Conservation (phyloP, 192 early-diverging fungal genomes). For the Coemansia erecta region DNA sequence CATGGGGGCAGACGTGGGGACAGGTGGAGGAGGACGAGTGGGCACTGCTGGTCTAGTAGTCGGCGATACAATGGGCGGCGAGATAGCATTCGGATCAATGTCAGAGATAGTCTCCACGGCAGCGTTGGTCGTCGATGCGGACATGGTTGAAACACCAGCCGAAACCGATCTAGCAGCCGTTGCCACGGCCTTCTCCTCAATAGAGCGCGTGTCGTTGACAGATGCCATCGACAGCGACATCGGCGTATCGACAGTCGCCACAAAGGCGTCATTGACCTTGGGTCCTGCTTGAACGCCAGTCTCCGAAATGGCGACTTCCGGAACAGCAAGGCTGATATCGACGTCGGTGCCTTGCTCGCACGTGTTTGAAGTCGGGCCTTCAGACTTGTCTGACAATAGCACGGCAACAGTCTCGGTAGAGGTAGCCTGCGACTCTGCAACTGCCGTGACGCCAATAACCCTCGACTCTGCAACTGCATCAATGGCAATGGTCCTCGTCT, state of each 20-base stretch:
- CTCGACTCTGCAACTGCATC: too few species aligned
- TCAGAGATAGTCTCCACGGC: background rate
- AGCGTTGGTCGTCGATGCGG: background rate
- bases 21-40: background rate
- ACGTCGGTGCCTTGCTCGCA: conserved; percentile 4
- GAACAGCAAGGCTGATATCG: conserved; percentile 9
- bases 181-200: background rate
- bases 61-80: background rate
- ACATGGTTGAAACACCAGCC: background rate
- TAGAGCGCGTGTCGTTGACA: background rate
- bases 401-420: conserved; percentile 6
- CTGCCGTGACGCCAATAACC: too few species aligned
- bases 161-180: background rate
- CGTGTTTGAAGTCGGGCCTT: background rate
- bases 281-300: conserved; percentile 20
- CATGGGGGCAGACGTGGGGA: background rate
- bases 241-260: conserved; percentile 23
- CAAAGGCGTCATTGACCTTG: conserved; percentile 23
- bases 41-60: background rate
- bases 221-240: conserved; percentile 9
- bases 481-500: conserved; percentile 4
- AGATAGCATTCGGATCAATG: background rate
- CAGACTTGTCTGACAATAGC: conserved; percentile 4
- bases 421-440: background rate
- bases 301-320: conserved; percentile 16